A percentile compares a stretch with the other conserved stretches of the same genome.
These are phyloP conservation scores for Leccinellum rugosiceps DNA, from an alignment of 768 basidiomycete genomes.

Conservation along the genomic window DNA sequence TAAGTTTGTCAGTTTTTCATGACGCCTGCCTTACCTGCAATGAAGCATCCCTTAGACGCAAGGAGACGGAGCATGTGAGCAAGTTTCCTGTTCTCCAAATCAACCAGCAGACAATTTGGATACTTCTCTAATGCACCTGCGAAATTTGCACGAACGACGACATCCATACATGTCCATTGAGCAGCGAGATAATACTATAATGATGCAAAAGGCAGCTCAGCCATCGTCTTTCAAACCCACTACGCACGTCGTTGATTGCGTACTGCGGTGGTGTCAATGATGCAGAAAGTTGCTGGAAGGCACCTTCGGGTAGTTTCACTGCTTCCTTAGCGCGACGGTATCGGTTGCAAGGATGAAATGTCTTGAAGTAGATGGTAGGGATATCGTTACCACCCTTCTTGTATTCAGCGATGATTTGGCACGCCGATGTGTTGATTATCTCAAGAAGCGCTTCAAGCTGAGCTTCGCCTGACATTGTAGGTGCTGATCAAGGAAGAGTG, in stretches of 20 bases:
- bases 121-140: not conserved
- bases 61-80: slow-evolving; percentile 30
- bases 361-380: slow-evolving; percentile 24
- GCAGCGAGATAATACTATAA: slow-evolving; percentile 15
- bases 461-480: slow-evolving; percentile 19
- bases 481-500: not conserved
- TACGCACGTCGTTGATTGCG: slow-evolving; percentile 21
- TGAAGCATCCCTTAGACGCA: slow-evolving; percentile 30
- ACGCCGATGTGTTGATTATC: slow-evolving; percentile 29
- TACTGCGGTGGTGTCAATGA: slow-evolving; percentile 27
- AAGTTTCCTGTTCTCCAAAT: not conserved
- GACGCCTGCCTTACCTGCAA: slow-evolving; percentile 19
- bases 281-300: slow-evolving; percentile 25
- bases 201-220: not conserved
- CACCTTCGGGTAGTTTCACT: slow-evolving; percentile 23
- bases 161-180: slow-evolving; percentile 26
- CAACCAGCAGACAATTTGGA: not conserved
- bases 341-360: slow-evolving; percentile 20
- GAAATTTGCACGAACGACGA: slow-evolving; percentile 11
- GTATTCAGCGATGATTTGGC: slow-evolving; percentile 24
- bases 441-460: slow-evolving; percentile 11
- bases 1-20: no score
- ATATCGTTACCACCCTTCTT: slow-evolving; percentile 20
- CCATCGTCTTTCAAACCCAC: not conserved
- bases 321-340: slow-evolving; percentile 23